Evolutionary conservation across 2,329 filamentous ascomycete species (phyloP).

Genomic region (Sordariomycetes sp.): DNA sequence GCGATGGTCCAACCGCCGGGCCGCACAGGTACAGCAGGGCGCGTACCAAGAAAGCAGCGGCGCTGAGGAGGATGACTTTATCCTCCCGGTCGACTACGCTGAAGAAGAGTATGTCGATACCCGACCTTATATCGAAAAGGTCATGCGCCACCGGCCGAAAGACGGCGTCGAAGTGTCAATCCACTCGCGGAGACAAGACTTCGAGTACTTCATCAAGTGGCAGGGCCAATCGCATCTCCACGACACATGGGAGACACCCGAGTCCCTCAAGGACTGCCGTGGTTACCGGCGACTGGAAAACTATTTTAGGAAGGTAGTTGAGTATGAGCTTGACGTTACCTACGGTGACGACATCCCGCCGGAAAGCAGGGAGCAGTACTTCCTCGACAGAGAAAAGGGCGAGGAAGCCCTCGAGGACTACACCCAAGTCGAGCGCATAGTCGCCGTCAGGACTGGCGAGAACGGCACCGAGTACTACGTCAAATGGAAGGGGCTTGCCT

Average conservation of each 20-base stretch:
- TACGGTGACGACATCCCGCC: constrained; percentile 67
- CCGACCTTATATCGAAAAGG: constrained; percentile 77
- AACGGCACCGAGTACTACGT: constrained; percentile 81
- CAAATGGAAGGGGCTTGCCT: constrained; percentile 93
- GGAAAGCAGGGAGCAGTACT: constrained; percentile 87
- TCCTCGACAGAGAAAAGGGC: constrained; percentile 86
- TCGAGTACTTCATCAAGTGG: constrained; percentile 94
- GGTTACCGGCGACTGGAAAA: constrained; percentile 89
- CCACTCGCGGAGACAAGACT: constrained; percentile 59
- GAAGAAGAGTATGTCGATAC: constrained; percentile 62
- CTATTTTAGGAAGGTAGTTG: constrained; percentile 77
- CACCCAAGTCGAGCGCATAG: constrained; percentile 86
- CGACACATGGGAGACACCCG: constrained; percentile 84
- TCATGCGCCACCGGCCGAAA: constrained; percentile 76
- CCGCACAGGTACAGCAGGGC: constrained; percentile 57
- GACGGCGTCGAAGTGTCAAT: constrained; percentile 51
- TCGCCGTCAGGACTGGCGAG: constrained; percentile 70
- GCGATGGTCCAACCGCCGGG: constrained; percentile 81
- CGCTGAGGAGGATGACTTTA: constrained; percentile 51
- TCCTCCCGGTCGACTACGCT: constrained; percentile 52
- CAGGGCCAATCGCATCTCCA: constrained; percentile 91
- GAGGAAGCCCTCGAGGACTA: constrained; percentile 83
- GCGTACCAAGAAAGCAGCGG: constrained; percentile 57
- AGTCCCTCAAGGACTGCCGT: constrained; percentile 63
- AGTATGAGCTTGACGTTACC: constrained; percentile 67